Percentiles rank a stretch among this genome's conserved stretches.
These are phyloP conservation scores for Hypocrella siamensis DNA, from an alignment of 2,329 filamentous ascomycete genomes.

Conservation along the genomic window DNA sequence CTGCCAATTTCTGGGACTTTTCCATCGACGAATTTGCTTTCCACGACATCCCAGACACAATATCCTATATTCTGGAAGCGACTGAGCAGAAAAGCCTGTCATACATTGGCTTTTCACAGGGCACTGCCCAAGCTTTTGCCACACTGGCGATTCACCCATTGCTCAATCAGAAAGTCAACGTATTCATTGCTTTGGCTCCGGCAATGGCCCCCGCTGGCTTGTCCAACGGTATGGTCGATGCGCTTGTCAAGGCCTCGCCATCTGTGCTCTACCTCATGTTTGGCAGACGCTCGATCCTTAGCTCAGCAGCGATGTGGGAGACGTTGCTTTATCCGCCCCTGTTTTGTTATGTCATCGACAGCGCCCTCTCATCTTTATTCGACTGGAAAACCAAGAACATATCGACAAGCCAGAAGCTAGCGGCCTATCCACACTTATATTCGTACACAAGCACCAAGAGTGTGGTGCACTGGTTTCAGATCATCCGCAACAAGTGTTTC, in stretches of 20 bases:
- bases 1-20: conserved; percentile 83
- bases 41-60: conserved; percentile 90
- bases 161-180: conserved; percentile 83
- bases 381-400: conserved; percentile 83
- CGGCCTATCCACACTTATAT: conserved; percentile 89
- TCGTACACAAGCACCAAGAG: conserved; percentile 94
- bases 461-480: conserved; percentile 98
- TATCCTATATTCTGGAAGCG: conserved; percentile 75
- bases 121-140: conserved; percentile 92
- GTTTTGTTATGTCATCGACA: conserved; percentile 77
- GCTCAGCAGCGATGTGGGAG: conserved; percentile 94
- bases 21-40: conserved; percentile 98
- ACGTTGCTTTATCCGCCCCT: conserved; percentile 88
- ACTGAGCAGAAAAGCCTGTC: conserved; percentile 74
- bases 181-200: conserved; percentile 89
- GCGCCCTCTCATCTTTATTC: conserved; percentile 69
- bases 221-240: conserved; percentile 79
- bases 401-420: conserved; percentile 72
- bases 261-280: conserved; percentile 88
- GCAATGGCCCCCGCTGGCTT: conserved; percentile 92
- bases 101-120: conserved; percentile 95
- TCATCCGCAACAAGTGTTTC: conserved; percentile 89
- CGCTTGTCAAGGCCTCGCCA: conserved; percentile 83
- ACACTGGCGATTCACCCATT: conserved; percentile 82
- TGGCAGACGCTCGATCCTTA: conserved; percentile 77